Evolutionary conservation across 2,329 filamentous ascomycete species (phyloP), one percentile per base, ranked within the genome.

Genomic region (Waltergamsia citrina): DNA sequence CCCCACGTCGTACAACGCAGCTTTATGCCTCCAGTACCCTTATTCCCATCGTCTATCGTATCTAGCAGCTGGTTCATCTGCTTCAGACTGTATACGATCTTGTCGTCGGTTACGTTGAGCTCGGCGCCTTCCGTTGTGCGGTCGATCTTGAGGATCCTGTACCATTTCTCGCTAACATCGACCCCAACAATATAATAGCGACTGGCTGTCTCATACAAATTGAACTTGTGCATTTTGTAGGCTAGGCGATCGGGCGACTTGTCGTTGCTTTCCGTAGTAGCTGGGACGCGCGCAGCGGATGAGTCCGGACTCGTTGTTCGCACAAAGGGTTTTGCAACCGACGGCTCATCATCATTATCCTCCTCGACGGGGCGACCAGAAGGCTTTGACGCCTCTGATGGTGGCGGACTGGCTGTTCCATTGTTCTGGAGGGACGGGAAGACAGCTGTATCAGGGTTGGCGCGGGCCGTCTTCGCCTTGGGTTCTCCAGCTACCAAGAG

Each of bases 21-120:
- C 55, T 84, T 92, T 59, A 98, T 73, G 1, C 92, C 92, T 17
- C 92, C 92, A 0, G 86, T 86, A 7, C 76, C 79, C 49, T 85
- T 88, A 56, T 96, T 98, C 0, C 92, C 92, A 53, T 96, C 85
- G 48, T 96, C 87, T 37, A 98, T 93, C 12, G 88, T 84, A 53
- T 92, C 86, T 30, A 98, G 65, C n/a, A 96, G 69, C 56, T 92
- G 81, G 48, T 83, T 87, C 77, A 95, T 93, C 57, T 96, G 86
- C 53, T 81, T 81, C 51, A 88, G 85, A 32, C 78, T 87, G 59
- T 98, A 98, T 5, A 95, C 75, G 45, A 90, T 94, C 50, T 93
- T 92, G 63, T 98, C 92, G 56, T 98, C 92, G 11, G 82, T 83
- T 46, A 98, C 79, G 47, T 72, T 84, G 40, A 96, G 65, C 49